phyloP scores from a whole-genome alignment of 2,329 filamentous ascomycete genomes.

The Sordariomycetes sp. region DNA sequence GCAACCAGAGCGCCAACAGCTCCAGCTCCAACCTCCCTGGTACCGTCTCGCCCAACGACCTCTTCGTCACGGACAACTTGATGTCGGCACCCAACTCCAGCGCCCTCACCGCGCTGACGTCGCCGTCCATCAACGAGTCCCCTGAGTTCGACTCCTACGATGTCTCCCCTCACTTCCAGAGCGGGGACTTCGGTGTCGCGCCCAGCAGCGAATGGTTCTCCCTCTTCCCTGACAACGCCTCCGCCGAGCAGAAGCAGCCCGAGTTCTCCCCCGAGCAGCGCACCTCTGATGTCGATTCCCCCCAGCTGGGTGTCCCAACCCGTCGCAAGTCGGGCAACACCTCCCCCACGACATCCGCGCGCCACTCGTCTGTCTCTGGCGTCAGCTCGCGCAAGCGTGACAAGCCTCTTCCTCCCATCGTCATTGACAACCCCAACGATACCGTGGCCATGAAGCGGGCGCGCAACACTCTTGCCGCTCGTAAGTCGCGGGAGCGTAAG shows the following conservation, averaged over 20 bases:
- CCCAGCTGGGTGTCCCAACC: constrained; percentile 26
- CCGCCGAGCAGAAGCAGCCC: constrained; percentile 15
- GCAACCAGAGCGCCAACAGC: constrained; percentile 37
- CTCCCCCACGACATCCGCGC: constrained; percentile 28
- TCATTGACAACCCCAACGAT: constrained; percentile 65
- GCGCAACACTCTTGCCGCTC: constrained; percentile 85
- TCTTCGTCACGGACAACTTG: constrained; percentile 60
- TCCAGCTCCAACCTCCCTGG: constrained; percentile 46
- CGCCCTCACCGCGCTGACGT: constrained; percentile 75
- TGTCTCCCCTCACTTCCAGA: constrained; percentile 68
- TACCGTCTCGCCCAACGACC: constrained; percentile 79
- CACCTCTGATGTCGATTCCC: constrained; percentile 39
- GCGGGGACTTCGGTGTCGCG: constrained; percentile 42
- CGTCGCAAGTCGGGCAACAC: constrained; percentile 38
- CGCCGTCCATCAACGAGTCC: constrained; percentile 71
- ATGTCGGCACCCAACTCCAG: constrained; percentile 74
- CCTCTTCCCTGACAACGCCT: constrained; percentile 53
- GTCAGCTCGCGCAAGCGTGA: constrained; percentile 67
- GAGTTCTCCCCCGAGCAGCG: constrained; percentile 32
- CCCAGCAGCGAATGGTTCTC: constrained; percentile 57
- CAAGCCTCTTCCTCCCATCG: constrained; percentile 72
- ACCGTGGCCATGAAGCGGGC: constrained; percentile 83
- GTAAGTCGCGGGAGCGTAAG: constrained; percentile 86
- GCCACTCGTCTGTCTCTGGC: constrained; percentile 62
- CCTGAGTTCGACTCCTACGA: constrained; percentile 68